Conservation (phyloP, 257 asterid genomes). For the Catharanthus roseus region DNA sequence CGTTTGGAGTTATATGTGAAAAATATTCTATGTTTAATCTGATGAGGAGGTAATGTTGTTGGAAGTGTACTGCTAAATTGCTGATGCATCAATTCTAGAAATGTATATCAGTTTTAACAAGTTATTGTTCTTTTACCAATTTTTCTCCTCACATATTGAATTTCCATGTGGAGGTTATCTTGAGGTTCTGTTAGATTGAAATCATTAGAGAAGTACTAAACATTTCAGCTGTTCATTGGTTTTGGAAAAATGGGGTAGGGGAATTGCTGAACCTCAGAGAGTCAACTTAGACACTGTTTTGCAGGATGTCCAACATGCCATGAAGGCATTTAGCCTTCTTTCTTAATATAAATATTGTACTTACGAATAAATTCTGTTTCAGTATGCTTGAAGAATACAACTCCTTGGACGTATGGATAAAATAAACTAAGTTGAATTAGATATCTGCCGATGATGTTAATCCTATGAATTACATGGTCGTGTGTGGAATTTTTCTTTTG, state of each 20-base stretch:
- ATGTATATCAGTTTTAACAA: too few relatives aligned
- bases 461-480: neutral
- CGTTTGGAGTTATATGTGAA: neutral
- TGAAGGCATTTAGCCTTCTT: neutral
- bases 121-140: neutral
- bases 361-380: neutral
- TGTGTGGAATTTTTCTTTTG: neutral
- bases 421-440: neutral
- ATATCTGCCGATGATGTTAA: neutral
- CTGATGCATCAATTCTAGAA: neutral
- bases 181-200: neutral
- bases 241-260: neutral
- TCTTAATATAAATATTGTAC: neutral
- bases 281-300: too few relatives aligned
- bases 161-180: neutral
- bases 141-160: neutral
- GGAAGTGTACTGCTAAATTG: too few relatives aligned
- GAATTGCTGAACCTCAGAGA: neutral
- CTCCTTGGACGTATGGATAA: too few relatives aligned
- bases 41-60: neutral
- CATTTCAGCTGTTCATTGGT: neutral
- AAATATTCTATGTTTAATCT: neutral
- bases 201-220: neutral
- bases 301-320: neutral
- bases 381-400: too few relatives aligned